Base-by-base conservation (phyloP, 2,329 filamentous ascomycete genomes). In the Leptographium wingfieldii region DNA sequence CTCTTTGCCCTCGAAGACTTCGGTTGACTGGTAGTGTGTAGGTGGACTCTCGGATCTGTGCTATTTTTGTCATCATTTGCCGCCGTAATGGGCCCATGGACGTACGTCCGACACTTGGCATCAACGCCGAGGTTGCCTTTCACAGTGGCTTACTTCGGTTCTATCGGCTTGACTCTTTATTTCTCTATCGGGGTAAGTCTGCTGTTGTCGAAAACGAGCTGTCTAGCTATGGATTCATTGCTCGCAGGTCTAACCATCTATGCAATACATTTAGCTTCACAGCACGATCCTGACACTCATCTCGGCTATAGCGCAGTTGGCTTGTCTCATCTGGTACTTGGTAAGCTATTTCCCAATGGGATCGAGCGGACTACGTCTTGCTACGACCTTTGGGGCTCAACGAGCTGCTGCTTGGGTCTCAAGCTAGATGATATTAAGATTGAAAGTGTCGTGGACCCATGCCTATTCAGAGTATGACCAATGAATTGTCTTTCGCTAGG, bases 281-380 rank as follows among this genome's bases (percentile, higher is more conserved):
- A 92, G 81, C 70, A 91, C 88, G 49, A 74, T 95, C 63, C 82
- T 97, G 65, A 97, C 94, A 19, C 78, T 97, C 59, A 76, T 96
- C 64, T 88, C 91, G 27, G 85, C 90, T 63, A 80, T 96, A 62
- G 76, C 92, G 66, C 94, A 99, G 72, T 79, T 97, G 59, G 85
- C 86, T 58, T 88, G 87, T 64, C 77, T 97, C 64, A 65, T 90
- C 55, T 97, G 92, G 92, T 97, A 97, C 74, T 80, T 96, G 55
- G 85, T 97, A 72, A 95, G 90, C 74, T 99, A 99, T 73, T 97
- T 97, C 69, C 94, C 94, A 31, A 96, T 97, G 92, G 94, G 94
- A 49, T 89, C 88, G 60, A 88, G 86, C 59, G 90, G 94, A 51
- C 76, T 99, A 65, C 86, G 92, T 62, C 83, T 96, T 66, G 91